These are phyloP conservation scores for Closterium sp. DNA, from an alignment of 139 green algal species.

Conservation along the genomic window DNA sequence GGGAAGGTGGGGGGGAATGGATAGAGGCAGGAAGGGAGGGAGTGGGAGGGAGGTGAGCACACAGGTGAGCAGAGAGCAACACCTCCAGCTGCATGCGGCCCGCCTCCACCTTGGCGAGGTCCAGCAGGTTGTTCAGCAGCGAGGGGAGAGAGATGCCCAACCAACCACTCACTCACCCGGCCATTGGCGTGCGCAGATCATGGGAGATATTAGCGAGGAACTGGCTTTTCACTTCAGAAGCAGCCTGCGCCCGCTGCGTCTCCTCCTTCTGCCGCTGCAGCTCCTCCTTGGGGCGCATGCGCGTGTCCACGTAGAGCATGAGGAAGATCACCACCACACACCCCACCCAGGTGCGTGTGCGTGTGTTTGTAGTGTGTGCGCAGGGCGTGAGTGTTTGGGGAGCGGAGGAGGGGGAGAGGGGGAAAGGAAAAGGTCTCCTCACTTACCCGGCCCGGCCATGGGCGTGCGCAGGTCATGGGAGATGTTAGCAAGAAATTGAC, in stretches of 20 bases:
- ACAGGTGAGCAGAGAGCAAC: no score
- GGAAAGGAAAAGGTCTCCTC: no score
- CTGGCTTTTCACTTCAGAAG: slow-evolving; percentile 40
- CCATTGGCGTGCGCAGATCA: slow-evolving; percentile 43
- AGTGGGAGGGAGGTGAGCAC: no score
- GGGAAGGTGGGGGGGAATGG: no score
- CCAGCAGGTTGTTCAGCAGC: slow-evolving; percentile 43
- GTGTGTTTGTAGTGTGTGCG: no score
- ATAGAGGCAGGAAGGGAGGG: no score
- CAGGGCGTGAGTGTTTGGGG: no score
- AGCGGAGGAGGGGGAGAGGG: no score
- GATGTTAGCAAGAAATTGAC: slow-evolving; percentile 50
- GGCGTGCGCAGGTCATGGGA: slow-evolving; percentile 43
- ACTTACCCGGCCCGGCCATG: slow-evolving; percentile 35
- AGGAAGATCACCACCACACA: slow-evolving; percentile 20
- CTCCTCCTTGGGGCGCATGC: slow-evolving; percentile 22
- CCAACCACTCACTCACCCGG: not conserved
- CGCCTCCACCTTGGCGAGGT: slow-evolving; percentile 48
- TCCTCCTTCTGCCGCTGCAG: slow-evolving; percentile 27
- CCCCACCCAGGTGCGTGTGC: not conserved
- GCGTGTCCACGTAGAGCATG: slow-evolving; percentile 7
- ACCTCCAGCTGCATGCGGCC: no score
- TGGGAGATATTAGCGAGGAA: slow-evolving; percentile 46
- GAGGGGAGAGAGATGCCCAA: not conserved
- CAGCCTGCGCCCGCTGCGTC: slow-evolving; percentile 11